phyloP scores from a whole-genome alignment of 2,329 filamentous ascomycete genomes.

The Fusarium sterilihyphosum region DNA sequence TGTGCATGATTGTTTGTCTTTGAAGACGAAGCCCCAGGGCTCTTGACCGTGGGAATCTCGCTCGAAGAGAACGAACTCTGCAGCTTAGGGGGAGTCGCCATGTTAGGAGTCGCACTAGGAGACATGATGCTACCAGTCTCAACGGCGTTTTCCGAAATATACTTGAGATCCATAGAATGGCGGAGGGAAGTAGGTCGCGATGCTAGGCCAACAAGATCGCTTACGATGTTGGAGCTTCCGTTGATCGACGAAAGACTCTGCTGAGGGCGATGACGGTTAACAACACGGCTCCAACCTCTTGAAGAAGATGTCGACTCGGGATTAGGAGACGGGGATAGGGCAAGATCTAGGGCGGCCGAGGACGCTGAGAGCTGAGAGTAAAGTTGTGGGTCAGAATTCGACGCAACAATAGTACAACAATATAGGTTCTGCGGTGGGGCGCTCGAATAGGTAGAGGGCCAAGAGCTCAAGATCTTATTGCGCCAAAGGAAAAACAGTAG shows the following conservation, averaged over 20 bases:
- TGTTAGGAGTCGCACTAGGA: slow-evolving; percentile 60
- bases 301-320: slow-evolving; percentile 59
- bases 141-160: slow-evolving; percentile 57
- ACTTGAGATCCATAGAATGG: slow-evolving; percentile 67
- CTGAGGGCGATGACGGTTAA: slow-evolving; percentile 75
- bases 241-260: slow-evolving; percentile 65
- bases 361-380: slow-evolving; percentile 77
- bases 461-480: slow-evolving; percentile 15
- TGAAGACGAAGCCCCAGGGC: slow-evolving; percentile 60
- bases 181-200: slow-evolving; percentile 61
- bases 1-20: slow-evolving; percentile 69
- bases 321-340: slow-evolving; percentile 73
- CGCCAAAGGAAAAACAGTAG: not conserved
- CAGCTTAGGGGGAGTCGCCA: slow-evolving; percentile 76
- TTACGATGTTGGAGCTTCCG: slow-evolving; percentile 52
- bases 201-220: slow-evolving; percentile 59
- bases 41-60: slow-evolving; percentile 88
- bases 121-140: slow-evolving; percentile 55
- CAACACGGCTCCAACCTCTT: slow-evolving; percentile 67
- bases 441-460: slow-evolving; percentile 2
- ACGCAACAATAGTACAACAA: slow-evolving; percentile 29
- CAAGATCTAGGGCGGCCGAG: slow-evolving; percentile 82
- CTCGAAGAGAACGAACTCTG: slow-evolving; percentile 91
- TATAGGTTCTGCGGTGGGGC: slow-evolving; percentile 12
- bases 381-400: slow-evolving; percentile 47